Percentiles rank a stretch among this genome's conserved stretches.
Evolutionary conservation across 805 yeast species (phyloP).

Genomic region (Maudiozyma bulderi): DNA sequence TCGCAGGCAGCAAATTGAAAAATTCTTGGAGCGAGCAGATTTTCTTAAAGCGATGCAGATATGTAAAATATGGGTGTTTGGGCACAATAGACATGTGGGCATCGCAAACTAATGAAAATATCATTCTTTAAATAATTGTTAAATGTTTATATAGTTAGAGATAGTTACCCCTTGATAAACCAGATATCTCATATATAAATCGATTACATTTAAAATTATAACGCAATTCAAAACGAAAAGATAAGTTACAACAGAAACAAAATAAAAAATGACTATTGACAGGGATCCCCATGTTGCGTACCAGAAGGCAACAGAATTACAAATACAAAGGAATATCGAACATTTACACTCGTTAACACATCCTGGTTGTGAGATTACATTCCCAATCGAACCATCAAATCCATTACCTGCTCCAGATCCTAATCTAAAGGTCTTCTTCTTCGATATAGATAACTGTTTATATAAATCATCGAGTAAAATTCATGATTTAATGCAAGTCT

Average conservation of each 20-base stretch:
- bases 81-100: not conserved
- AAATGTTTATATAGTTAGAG: too few species aligned
- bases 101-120: not conserved
- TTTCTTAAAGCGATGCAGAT: too few species aligned
- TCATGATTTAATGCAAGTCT: constrained; percentile 80
- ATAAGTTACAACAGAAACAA: not conserved
- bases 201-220: too few species aligned
- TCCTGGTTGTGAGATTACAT: constrained; percentile 27
- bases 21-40: too few species aligned
- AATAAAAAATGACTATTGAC: constrained; percentile 4
- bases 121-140: too few species aligned
- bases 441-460: constrained; percentile 90
- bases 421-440: constrained; percentile 46
- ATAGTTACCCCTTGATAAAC: too few species aligned
- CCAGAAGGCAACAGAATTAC: constrained; percentile 15
- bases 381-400: constrained; percentile 20
- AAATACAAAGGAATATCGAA: constrained; percentile 23
- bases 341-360: constrained; percentile 28
- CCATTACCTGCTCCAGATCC: constrained; percentile 23
- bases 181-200: too few species aligned
- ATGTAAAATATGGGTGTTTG: too few species aligned
- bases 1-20: too few species aligned
- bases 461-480: constrained; percentile 66
- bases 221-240: not conserved
- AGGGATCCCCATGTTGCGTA: constrained; percentile 6